Evolutionary conservation across 495 filamentous ascomycete genomes (phyloP).

Genomic region (Terfezia boudieri): DNA sequence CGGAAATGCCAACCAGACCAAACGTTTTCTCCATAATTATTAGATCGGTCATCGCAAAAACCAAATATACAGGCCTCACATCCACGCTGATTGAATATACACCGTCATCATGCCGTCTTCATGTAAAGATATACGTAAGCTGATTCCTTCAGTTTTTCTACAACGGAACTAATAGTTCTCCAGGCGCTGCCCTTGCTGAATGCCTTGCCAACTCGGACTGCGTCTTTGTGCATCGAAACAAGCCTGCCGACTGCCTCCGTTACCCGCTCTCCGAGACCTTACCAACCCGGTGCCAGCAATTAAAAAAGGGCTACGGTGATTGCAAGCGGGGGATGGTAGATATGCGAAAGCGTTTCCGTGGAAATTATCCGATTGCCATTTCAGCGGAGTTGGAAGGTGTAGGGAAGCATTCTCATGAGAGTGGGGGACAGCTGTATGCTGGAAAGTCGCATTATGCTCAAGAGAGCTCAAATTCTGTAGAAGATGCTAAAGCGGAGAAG

Average conservation of each 20-base stretch:
- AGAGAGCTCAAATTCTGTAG: not conserved
- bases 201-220: constrained; percentile 93
- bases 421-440: constrained; percentile 50
- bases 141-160: constrained; percentile 1
- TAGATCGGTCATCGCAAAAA: no score
- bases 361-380: constrained; percentile 66
- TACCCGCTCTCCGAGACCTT: constrained; percentile 54
- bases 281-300: constrained; percentile 72
- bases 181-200: constrained; percentile 73
- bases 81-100: no score
- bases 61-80: no score
- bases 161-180: not conserved
- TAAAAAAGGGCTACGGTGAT: constrained; percentile 76
- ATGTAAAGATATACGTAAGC: constrained; percentile 85
- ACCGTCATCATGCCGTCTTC: constrained; percentile 62
- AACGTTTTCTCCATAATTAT: no score
- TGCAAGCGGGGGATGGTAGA: constrained; percentile 94
- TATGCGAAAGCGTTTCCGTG: constrained; percentile 96
- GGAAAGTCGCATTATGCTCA: constrained; percentile 26
- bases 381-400: constrained; percentile 28
- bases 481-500: not conserved
- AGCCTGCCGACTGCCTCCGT: constrained; percentile 67
- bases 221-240: constrained; percentile 73
- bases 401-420: constrained; percentile 30
- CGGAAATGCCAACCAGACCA: no score